A percentile compares a stretch with the other conserved stretches of the same genome.
Evolutionary conservation across 768 basidiomycete species (phyloP).

Genomic region (Russula dissimulans): DNA sequence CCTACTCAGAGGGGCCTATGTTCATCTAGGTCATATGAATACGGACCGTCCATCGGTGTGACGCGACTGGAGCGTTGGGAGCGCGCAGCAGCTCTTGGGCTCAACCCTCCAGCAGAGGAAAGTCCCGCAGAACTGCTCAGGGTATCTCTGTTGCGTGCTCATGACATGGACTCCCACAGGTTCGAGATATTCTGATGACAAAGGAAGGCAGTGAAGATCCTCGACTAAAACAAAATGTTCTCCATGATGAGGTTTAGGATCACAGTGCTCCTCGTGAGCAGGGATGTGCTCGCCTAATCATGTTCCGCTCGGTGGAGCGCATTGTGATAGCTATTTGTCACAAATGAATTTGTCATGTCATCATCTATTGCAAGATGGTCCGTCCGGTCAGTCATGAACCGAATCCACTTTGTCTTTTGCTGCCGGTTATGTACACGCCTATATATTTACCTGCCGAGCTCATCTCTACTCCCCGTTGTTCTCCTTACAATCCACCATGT

Average conservation of each 20-base stretch:
- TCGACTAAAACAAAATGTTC: constrained; percentile 8
- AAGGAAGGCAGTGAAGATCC: constrained; percentile 14
- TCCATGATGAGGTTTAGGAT: constrained; percentile 16
- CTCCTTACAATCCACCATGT: too few relatives aligned
- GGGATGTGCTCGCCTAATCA: too few relatives aligned
- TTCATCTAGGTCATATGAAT: constrained; percentile 56
- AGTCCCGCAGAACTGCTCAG: constrained; percentile 18
- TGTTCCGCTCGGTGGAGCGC: too few relatives aligned
- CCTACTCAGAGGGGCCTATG: constrained; percentile 3
- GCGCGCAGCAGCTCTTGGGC: constrained; percentile 65
- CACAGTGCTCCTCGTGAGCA: too few relatives aligned
- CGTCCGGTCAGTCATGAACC: background rate
- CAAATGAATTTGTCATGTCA: too few relatives aligned
- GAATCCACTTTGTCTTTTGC: too few relatives aligned
- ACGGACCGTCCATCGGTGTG: constrained; percentile 71
- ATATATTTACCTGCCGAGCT: background rate
- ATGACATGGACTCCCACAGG: background rate
- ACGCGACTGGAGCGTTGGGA: constrained; percentile 85
- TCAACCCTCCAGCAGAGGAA: constrained; percentile 75
- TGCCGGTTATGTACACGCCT: background rate
- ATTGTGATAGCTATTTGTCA: too few relatives aligned
- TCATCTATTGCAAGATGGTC: background rate
- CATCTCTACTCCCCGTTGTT: too few relatives aligned
- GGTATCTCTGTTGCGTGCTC: too few relatives aligned
- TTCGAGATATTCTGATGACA: constrained; percentile 13